These are phyloP conservation scores for Bolboschoenoplectus hybrid DNA, from an alignment of 202 grass and related monocot genomes.

Conservation along the genomic window DNA sequence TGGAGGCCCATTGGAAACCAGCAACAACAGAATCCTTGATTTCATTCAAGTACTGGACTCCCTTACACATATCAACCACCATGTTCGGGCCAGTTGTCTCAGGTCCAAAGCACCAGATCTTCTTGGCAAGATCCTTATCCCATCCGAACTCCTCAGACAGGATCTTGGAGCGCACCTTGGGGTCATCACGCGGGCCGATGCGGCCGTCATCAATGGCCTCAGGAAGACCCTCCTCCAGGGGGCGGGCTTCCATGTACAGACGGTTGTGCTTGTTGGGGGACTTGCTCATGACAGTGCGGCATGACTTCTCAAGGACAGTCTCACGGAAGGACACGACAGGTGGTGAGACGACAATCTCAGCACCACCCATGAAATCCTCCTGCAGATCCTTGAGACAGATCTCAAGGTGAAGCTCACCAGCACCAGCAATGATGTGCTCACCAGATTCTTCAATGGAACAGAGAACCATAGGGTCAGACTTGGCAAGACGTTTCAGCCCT, in stretches of 20 bases:
- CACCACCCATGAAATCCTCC: slow-evolving; percentile 79
- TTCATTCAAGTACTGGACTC: slow-evolving; percentile 79
- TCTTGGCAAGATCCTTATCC: slow-evolving; percentile 85
- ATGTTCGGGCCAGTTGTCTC: slow-evolving; percentile 78
- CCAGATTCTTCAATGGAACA: slow-evolving; percentile 60
- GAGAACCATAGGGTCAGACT: slow-evolving; percentile 74
- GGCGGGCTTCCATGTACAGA: slow-evolving; percentile 75
- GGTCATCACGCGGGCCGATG: slow-evolving; percentile 77
- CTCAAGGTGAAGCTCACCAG: slow-evolving; percentile 76
- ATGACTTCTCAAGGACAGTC: slow-evolving; percentile 69
- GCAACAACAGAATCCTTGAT: slow-evolving; percentile 80
- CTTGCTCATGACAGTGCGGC: slow-evolving; percentile 78
- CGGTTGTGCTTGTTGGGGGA: slow-evolving; percentile 83
- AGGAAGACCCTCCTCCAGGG: slow-evolving; percentile 65
- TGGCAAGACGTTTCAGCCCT: slow-evolving; percentile 66
- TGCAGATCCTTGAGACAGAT: slow-evolving; percentile 87
- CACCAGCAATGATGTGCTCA: slow-evolving; percentile 68
- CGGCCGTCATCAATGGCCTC: slow-evolving; percentile 69
- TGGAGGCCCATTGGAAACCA: slow-evolving; percentile 79
- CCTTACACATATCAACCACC: slow-evolving; percentile 86
- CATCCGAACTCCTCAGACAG: slow-evolving; percentile 73
- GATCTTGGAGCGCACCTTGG: slow-evolving; percentile 67
- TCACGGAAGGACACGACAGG: slow-evolving; percentile 80
- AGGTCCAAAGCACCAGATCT: slow-evolving; percentile 84
- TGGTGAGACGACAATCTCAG: slow-evolving; percentile 62